A percentile compares a stretch with the other conserved stretches of the same genome.
Evolutionary conservation across 2,329 filamentous ascomycete genomes (phyloP).

Genomic region (Fusarium bulbicola): DNA sequence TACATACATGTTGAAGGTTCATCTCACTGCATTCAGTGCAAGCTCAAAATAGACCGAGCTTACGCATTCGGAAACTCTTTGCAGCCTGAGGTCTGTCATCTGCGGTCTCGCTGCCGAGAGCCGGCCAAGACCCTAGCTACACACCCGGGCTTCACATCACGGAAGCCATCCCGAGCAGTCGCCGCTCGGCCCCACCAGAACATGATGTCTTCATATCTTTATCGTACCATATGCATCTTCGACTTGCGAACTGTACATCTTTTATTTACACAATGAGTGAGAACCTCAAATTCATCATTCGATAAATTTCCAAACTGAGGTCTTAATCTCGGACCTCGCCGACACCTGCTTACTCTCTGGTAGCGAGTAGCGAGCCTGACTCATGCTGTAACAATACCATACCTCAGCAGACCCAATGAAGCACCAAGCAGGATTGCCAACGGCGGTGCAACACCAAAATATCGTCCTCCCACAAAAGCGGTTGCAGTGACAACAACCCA

Average conservation of each 20-base stretch:
- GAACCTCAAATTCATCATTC: neutral
- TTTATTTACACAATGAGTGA: too few species aligned
- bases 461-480: conserved; percentile 10
- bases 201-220: neutral
- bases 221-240: neutral
- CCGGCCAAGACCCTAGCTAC: neutral
- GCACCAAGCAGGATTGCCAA: conserved; percentile 4
- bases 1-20: neutral
- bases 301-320: fast-evolving
- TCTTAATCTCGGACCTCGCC: neutral
- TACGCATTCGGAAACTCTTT: neutral
- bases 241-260: neutral
- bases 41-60: fast-evolving
- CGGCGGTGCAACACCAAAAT: neutral
- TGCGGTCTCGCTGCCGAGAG: neutral
- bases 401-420: conserved; percentile 5
- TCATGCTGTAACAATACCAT: neutral
- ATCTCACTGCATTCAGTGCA: neutral
- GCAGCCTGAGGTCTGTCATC: fast-evolving
- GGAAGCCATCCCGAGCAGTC: conserved; percentile 11
- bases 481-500: conserved; percentile 68
- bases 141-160: neutral
- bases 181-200: neutral
- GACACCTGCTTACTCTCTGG: fast-evolving
- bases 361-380: fast-evolving